A percentile compares a stretch with the other conserved stretches of the same genome.
Conservation (phyloP, 257 asterid species). For the Rehmannia glutinosa region DNA sequence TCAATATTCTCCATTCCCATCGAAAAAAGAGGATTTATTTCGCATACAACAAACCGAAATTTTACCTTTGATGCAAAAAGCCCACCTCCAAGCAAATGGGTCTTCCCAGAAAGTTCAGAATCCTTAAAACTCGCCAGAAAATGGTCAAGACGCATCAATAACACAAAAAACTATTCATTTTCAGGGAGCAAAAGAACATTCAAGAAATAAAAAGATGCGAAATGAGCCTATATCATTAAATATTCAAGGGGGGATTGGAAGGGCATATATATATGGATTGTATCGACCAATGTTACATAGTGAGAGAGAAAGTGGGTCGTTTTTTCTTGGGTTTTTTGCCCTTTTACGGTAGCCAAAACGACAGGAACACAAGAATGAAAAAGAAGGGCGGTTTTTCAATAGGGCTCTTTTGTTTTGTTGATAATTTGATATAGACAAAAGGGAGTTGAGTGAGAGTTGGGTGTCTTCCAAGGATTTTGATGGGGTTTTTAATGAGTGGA, state of each 20-base stretch:
- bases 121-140: constrained; percentile 26
- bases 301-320: background rate
- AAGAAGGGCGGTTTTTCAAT: constrained; percentile 18
- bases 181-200: background rate
- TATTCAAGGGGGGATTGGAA: background rate
- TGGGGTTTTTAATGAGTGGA: background rate
- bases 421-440: constrained; percentile 25
- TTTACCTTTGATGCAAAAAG: constrained; percentile 36
- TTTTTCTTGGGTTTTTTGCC: constrained; percentile 14
- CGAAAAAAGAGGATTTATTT: background rate
- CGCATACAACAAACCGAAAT: background rate
- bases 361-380: constrained; percentile 31
- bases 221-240: constrained; percentile 4
- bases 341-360: constrained; percentile 29
- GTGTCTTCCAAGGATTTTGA: background rate
- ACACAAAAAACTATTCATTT: background rate
- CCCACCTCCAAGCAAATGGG: constrained; percentile 23
- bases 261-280: background rate
- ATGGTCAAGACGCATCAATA: constrained; percentile 9
- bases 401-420: constrained; percentile 32
- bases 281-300: background rate
- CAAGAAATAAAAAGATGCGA: constrained; percentile 4
- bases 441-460: constrained; percentile 8
- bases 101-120: constrained; percentile 21
- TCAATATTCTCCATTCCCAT: background rate